phyloP scores from a whole-genome alignment of 179 eudicot genomes.

The Patellifolia procumbens region DNA sequence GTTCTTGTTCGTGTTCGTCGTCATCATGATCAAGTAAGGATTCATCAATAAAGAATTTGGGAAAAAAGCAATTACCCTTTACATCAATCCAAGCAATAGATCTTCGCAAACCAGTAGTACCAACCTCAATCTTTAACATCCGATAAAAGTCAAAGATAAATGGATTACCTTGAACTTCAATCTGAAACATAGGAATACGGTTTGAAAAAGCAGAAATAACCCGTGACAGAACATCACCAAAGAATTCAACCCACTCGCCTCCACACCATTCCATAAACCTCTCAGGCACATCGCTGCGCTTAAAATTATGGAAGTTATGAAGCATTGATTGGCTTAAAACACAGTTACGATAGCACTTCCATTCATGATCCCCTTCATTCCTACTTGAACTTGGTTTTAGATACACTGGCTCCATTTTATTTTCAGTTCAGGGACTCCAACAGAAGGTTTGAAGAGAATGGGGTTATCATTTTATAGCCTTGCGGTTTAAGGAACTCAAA shows the following conservation, averaged over 20 bases:
- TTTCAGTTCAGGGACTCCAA: too few relatives aligned
- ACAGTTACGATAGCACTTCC: slow-evolving; percentile 7
- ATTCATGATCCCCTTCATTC: slow-evolving; percentile 14
- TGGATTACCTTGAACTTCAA: slow-evolving; percentile 28
- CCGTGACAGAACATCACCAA: slow-evolving; percentile 22
- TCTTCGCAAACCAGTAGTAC: slow-evolving; percentile 27
- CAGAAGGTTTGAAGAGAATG: too few relatives aligned
- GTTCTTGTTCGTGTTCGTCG: slow-evolving; percentile 4
- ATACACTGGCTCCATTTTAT: too few relatives aligned
- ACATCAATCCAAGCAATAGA: slow-evolving; percentile 63
- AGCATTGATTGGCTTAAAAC: slow-evolving; percentile 26
- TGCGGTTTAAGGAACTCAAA: too few relatives aligned
- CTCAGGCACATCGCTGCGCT: slow-evolving; percentile 36
- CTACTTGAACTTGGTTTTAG: too few relatives aligned
- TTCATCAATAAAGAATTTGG: slow-evolving; percentile 40
- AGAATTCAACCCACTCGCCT: slow-evolving; percentile 46
- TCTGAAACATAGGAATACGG: slow-evolving; percentile 36
- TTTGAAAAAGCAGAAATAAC: slow-evolving; percentile 34
- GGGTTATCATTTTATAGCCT: too few relatives aligned
- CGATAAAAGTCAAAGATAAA: slow-evolving; percentile 48
- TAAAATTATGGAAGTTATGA: slow-evolving; percentile 45
- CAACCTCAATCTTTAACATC: slow-evolving; percentile 46
- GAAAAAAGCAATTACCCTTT: slow-evolving; percentile 42
- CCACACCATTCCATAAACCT: slow-evolving; percentile 38
- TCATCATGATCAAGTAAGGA: slow-evolving; percentile 10